These are phyloP conservation scores for Helicostylum pulchrum DNA, from an alignment of 192 early-diverging fungal genomes.

Conservation along the genomic window DNA sequence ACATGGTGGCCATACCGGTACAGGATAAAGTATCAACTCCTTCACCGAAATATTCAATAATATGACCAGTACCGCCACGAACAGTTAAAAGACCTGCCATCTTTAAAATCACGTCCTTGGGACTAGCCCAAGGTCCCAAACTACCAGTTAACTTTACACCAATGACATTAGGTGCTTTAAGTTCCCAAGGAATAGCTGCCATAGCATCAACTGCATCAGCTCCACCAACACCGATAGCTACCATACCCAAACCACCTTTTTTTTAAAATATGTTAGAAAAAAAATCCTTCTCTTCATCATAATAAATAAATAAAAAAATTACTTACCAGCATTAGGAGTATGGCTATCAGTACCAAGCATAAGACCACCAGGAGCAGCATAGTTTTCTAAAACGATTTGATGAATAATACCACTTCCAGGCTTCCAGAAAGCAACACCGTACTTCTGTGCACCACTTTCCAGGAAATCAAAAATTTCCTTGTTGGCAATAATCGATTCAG, in stretches of 20 bases:
- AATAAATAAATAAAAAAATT: not conserved
- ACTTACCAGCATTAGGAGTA: slow-evolving; percentile 56
- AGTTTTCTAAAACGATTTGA: slow-evolving; percentile 98
- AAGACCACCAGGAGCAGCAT: slow-evolving; percentile 94
- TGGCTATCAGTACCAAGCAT: slow-evolving; percentile 97
- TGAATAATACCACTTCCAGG: slow-evolving; percentile 98
- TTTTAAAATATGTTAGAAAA: slow-evolving; percentile 48
- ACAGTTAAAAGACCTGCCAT: slow-evolving; percentile 74
- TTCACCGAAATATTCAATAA: slow-evolving; percentile 96
- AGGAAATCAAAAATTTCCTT: slow-evolving; percentile 95
- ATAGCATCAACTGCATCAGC: slow-evolving; percentile 99
- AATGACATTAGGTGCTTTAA: slow-evolving; percentile 94
- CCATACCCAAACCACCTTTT: slow-evolving; percentile 83
- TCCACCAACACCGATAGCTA: slow-evolving; percentile 98
- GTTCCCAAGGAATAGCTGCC: slow-evolving; percentile 97
- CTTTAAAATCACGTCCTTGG: slow-evolving; percentile 87
- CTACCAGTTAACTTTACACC: slow-evolving; percentile 92
- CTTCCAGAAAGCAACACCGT: slow-evolving; percentile 95
- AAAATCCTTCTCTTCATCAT: slow-evolving; percentile 42
- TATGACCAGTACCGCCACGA: slow-evolving; percentile 90
- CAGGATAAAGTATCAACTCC: slow-evolving; percentile 88
- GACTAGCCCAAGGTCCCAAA: slow-evolving; percentile 85
- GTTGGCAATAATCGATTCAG: slow-evolving; percentile 81
- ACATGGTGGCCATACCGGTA: slow-evolving; percentile 99
- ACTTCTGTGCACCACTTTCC: slow-evolving; percentile 80